phyloP scores from a whole-genome alignment of 192 early-diverging fungal genomes.

The Mortierella alpina region DNA sequence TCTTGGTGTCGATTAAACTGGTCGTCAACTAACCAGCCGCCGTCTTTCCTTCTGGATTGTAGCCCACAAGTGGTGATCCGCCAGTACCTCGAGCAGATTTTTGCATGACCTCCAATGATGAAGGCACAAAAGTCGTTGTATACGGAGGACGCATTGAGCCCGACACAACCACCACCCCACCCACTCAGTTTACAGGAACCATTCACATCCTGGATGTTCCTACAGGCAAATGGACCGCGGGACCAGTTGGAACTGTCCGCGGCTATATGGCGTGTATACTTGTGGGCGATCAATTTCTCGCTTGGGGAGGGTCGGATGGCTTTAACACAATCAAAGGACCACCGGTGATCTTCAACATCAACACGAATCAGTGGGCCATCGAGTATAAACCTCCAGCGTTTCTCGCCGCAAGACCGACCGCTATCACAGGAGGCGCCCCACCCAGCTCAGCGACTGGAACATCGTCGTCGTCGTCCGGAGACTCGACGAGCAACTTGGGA shows the following conservation, averaged over 20 bases:
- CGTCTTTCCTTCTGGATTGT: not conserved
- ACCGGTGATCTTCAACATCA: constrained; percentile 25
- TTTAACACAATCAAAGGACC: not conserved
- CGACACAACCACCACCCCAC: not conserved
- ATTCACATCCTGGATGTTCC: constrained; percentile 14
- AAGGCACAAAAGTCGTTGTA: constrained; percentile 31
- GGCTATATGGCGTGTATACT: constrained; percentile 32
- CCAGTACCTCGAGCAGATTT: constrained; percentile 30
- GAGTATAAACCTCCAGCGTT: constrained; percentile 26
- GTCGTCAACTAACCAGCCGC: not conserved
- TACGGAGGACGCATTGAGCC: constrained; percentile 21
- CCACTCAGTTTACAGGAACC: constrained; percentile 11
- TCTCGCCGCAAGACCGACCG: not conserved
- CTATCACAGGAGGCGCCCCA: not conserved
- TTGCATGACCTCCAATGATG: constrained; percentile 33
- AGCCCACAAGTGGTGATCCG: constrained; percentile 19
- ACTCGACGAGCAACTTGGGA: constrained; percentile 22
- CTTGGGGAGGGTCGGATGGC: constrained; percentile 29
- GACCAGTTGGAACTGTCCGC: constrained; percentile 6
- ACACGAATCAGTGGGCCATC: constrained; percentile 3
- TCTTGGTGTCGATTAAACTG: not conserved
- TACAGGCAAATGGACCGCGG: constrained; percentile 20
- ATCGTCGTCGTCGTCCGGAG: not conserved
- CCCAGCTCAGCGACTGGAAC: not conserved
- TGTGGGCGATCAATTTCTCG: constrained; percentile 32